Evolutionary conservation across 2,329 filamentous ascomycete genomes (phyloP).

Genomic region (Teratosphaeria gauchensis): DNA sequence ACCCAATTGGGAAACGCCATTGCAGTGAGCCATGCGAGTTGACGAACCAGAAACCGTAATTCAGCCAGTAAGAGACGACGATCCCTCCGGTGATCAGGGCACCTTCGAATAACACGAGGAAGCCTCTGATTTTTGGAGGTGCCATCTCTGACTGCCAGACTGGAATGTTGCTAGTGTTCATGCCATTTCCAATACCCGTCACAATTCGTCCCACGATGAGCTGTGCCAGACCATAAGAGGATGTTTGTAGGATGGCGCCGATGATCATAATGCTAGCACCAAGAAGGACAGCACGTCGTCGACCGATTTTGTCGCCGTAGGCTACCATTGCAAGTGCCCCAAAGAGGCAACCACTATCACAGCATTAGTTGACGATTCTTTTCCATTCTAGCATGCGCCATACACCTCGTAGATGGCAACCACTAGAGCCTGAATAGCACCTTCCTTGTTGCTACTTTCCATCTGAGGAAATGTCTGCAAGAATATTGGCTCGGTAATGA

Average conservation of each 20-base stretch:
- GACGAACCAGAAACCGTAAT: conserved; percentile 15
- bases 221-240: conserved; percentile 4
- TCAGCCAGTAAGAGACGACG: conserved; percentile 19
- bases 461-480: conserved; percentile 31
- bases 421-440: conserved; percentile 24
- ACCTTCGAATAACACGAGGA: conserved; percentile 5
- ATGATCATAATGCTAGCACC: conserved; percentile 1
- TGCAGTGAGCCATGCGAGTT: conserved; percentile 14
- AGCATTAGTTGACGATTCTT: neutral
- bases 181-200: neutral
- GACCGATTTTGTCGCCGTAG: neutral
- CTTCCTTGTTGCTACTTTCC: conserved; percentile 16
- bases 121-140: conserved; percentile 1
- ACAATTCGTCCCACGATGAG: conserved; percentile 4
- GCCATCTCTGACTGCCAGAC: conserved; percentile 7
- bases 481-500: conserved; percentile 33
- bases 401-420: conserved; percentile 22
- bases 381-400: neutral
- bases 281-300: neutral
- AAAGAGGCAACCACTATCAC: neutral
- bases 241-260: conserved; percentile 2
- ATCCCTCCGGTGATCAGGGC: conserved; percentile 20
- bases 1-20: conserved; percentile 21
- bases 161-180: conserved; percentile 1
- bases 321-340: neutral